phyloP scores from a whole-genome alignment of 2,329 filamentous ascomycete species.

The Fusarium fujikuroi region DNA sequence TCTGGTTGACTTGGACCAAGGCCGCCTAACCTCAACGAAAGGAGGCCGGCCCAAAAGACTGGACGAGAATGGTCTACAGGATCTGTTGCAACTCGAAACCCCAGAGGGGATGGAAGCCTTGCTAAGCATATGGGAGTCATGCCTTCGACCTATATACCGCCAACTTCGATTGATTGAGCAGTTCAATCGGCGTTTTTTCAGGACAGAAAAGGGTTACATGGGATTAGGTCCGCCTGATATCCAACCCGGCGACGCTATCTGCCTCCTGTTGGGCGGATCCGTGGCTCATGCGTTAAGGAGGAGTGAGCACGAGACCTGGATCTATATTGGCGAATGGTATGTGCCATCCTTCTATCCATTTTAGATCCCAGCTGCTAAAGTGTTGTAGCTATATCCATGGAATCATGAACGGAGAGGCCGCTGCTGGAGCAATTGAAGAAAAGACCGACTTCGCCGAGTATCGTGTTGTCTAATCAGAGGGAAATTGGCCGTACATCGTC shows the following conservation, averaged over 20 bases:
- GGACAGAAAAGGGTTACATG: neutral
- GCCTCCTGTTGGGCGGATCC: neutral
- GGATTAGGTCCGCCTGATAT: conserved; percentile 1
- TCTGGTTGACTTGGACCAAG: neutral
- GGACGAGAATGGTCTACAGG: neutral
- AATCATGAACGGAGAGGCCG: neutral
- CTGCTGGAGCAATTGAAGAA: neutral
- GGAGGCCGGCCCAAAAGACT: neutral
- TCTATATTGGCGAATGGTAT: conserved; percentile 15
- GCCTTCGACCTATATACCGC: neutral
- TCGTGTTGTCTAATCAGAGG: neutral
- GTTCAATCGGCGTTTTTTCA: conserved; percentile 1
- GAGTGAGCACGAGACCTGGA: neutral
- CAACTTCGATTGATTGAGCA: conserved; percentile 10
- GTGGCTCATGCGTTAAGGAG: neutral
- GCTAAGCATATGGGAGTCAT: neutral
- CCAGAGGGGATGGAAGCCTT: neutral
- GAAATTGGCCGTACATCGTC: neutral
- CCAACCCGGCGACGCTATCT: neutral
- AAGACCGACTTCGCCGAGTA: neutral
- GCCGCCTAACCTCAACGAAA: neutral
- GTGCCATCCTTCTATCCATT: neutral
- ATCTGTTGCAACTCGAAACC: neutral
- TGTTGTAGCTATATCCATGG: neutral
- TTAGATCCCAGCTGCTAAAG: neutral